These are phyloP conservation scores for Malassezia pachydermatis DNA, from an alignment of 1,284 basidiomycete genomes.

Conservation along the genomic window DNA sequence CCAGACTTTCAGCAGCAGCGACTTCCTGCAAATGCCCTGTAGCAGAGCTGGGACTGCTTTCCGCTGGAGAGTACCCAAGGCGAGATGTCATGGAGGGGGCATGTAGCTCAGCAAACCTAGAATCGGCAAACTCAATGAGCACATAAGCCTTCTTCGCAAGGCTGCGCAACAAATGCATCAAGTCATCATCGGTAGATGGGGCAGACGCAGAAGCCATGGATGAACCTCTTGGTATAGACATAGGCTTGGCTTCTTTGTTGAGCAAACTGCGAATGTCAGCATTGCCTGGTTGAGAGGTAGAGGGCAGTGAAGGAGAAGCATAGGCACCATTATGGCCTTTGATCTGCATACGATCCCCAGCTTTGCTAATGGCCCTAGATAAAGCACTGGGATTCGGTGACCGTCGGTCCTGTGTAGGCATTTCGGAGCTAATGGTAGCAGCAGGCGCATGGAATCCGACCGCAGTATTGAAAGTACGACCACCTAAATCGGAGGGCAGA, in stretches of 20 bases:
- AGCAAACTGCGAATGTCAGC: no score
- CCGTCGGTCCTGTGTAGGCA: background rate
- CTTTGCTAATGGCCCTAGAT: slow-evolving; percentile 73
- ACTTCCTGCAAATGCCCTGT: slow-evolving; percentile 35
- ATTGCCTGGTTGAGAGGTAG: no score
- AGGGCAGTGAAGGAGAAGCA: no score
- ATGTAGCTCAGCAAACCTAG: slow-evolving; percentile 63
- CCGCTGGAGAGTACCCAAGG: slow-evolving; percentile 7
- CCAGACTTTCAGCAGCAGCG: slow-evolving; percentile 62
- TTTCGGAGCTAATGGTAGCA: no score
- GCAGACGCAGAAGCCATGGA: no score
- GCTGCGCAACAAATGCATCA: slow-evolving; percentile 69
- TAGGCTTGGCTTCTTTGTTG: no score
- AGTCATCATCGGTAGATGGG: slow-evolving; percentile 64
- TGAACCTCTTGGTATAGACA: no score
- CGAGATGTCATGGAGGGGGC: slow-evolving; percentile 5
- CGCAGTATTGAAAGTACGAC: background rate
- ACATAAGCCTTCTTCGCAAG: slow-evolving; percentile 90
- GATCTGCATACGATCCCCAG: slow-evolving; percentile 82
- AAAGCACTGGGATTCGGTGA: slow-evolving; percentile 33
- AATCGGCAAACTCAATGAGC: slow-evolving; percentile 81
- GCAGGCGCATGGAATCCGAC: background rate
- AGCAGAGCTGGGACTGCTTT: slow-evolving; percentile 12
- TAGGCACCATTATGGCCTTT: no score
- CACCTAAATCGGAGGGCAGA: background rate